Evolutionary conservation across 331 rosid species (phyloP), one percentile per base, ranked within the genome.

Genomic region (Cydonia oblonga): DNA sequence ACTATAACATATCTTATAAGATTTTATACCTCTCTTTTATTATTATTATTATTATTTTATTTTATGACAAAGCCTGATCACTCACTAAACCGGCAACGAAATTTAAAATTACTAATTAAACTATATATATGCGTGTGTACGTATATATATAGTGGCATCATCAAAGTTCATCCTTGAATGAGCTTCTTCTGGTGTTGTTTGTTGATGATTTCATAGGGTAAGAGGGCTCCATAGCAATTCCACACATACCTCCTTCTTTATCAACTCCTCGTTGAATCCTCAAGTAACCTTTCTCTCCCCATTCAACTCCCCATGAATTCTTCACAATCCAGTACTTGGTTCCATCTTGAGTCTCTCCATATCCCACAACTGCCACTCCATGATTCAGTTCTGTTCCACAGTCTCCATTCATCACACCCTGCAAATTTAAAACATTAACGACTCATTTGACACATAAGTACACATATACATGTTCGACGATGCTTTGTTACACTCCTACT

Each of bases 281-380:
- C 38, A 92, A 51, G 80, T 84, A 88, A n/a, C 97, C 98, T 10
- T 78, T 72, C 71, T 90, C 96, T 62, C 96, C 97, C 98, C 98
- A 92, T 73, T 76, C 87, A 0, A 71, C 0, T 68, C 97, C 91
- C 98, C 97, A 88, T 0, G 96, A 90, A 42, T 92, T 92, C 70
- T 81, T 88, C 81, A 88, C 96, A 0, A 33, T 56, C 98, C 98
- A 88, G 69, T 90, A 86, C 54, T 87, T 90, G 9, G 88, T 85
- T 81, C 93, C 96, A 69, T 88, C 93, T 10, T 46, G 56, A 2
- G 90, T 84, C 64, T 63, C 61, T 77, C 96, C 96, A 64, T 90
- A 92, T 1, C 98, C 97, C 53, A 92, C 87, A 12, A 81, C 78
- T 63, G 87, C 91, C 61, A 90, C 96, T 3, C 96, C 98, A 70